Percentiles rank a stretch among this genome's conserved stretches.
phyloP scores from a whole-genome alignment of 805 yeast species.

The Metschnikowia kunwiensis region DNA sequence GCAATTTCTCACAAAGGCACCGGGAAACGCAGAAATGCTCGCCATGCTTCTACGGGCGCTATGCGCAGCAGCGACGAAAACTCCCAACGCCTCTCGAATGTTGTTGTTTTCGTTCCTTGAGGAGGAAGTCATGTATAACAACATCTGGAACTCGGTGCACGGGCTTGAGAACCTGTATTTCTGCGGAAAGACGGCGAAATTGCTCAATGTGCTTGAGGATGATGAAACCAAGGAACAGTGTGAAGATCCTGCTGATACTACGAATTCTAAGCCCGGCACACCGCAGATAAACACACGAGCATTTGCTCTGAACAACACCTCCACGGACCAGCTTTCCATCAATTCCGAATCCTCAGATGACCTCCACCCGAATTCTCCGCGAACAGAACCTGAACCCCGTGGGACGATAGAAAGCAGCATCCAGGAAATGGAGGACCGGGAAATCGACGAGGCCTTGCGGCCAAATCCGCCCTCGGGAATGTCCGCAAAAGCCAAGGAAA shows the following conservation, averaged over 20 bases:
- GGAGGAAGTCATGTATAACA: conserved; percentile 37
- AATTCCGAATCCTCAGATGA: conserved; percentile 3
- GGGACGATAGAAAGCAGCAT: neutral
- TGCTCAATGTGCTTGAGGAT: conserved; percentile 7
- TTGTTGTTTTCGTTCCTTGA: conserved; percentile 49
- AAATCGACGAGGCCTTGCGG: conserved; percentile 40
- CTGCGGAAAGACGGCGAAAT: conserved; percentile 20
- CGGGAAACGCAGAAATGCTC: conserved; percentile 51
- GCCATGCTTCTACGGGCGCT: conserved; percentile 59
- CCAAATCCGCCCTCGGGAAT: conserved; percentile 58
- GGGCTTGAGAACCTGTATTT: conserved; percentile 26
- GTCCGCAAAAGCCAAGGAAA: conserved; percentile 55
- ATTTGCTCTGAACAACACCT: neutral
- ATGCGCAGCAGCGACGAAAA: conserved; percentile 48
- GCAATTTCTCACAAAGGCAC: conserved; percentile 34
- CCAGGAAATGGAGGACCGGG: conserved; percentile 9
- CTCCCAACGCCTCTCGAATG: conserved; percentile 52
- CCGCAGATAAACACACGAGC: neutral
- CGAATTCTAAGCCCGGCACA: neutral
- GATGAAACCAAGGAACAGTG: neutral
- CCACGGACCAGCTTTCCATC: conserved; percentile 2
- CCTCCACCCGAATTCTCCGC: neutral
- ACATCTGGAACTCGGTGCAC: conserved; percentile 33
- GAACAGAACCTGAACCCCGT: neutral
- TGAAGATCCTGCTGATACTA: neutral